phyloP scores from a whole-genome alignment of 495 filamentous ascomycete genomes.

The Penicillium silybi region DNA sequence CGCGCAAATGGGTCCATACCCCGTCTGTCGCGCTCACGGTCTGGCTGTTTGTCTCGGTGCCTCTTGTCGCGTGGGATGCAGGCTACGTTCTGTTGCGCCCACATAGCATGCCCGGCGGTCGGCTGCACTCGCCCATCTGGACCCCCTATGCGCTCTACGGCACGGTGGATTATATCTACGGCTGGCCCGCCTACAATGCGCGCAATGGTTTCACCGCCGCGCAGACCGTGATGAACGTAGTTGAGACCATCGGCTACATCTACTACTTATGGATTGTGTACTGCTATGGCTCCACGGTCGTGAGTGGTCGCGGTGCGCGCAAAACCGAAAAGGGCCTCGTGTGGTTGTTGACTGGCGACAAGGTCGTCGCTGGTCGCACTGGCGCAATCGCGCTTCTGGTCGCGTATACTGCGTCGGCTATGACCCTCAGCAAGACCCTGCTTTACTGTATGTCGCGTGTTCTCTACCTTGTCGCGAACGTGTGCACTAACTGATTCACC shows the following conservation, averaged over 20 bases:
- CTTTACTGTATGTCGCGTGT: slow-evolving; percentile 66
- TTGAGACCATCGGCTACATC: slow-evolving; percentile 69
- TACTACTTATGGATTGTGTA: slow-evolving; percentile 65
- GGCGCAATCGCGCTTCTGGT: slow-evolving; percentile 64
- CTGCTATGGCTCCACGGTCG: slow-evolving; percentile 36
- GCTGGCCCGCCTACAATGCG: slow-evolving; percentile 68
- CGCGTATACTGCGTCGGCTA: slow-evolving; percentile 64
- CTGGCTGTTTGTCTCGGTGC: slow-evolving; percentile 77
- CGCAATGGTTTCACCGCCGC: slow-evolving; percentile 76
- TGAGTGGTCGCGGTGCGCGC: slow-evolving; percentile 28
- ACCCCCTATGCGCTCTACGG: slow-evolving; percentile 79
- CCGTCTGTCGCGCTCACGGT: slow-evolving; percentile 60
- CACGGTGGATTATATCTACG: slow-evolving; percentile 78
- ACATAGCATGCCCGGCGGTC: slow-evolving; percentile 76
- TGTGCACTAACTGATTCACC: slow-evolving; percentile 4
- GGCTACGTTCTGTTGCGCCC: slow-evolving; percentile 79
- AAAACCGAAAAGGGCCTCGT: slow-evolving; percentile 31
- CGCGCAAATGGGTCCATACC: slow-evolving; percentile 59
- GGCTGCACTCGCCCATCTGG: slow-evolving; percentile 71
- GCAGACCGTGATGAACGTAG: slow-evolving; percentile 66
- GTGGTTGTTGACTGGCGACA: slow-evolving; percentile 45
- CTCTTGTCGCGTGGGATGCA: slow-evolving; percentile 80
- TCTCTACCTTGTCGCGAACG: neutral
- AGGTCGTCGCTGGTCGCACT: slow-evolving; percentile 52
- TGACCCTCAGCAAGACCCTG: slow-evolving; percentile 85